These are phyloP conservation scores for Cadophora sp. DNA, from an alignment of 2,329 filamentous ascomycete genomes.

Conservation along the genomic window DNA sequence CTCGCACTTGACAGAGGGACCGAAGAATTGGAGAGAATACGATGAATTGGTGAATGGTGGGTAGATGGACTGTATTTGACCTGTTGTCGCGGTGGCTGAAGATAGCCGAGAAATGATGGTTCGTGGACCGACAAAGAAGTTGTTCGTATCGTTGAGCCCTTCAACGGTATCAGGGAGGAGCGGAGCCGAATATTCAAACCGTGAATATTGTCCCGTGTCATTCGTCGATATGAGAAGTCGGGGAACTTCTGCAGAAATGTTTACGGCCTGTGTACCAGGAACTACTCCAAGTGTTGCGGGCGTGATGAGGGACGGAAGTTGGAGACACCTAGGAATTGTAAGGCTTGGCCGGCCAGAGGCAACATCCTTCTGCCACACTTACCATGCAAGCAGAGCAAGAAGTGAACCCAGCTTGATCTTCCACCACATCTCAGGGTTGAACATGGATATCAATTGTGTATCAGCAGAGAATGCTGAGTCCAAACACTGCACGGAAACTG, in stretches of 20 bases:
- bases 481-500: constrained; percentile 23
- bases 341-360: neutral
- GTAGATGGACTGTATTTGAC: constrained; percentile 26
- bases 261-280: constrained; percentile 12
- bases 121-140: constrained; percentile 28
- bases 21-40: constrained; percentile 31
- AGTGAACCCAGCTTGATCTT: constrained; percentile 27
- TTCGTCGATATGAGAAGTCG: constrained; percentile 20
- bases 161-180: neutral
- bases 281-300: constrained; percentile 31
- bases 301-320: constrained; percentile 27
- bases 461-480: constrained; percentile 30
- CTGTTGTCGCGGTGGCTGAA: constrained; percentile 27
- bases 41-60: constrained; percentile 28
- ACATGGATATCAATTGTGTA: constrained; percentile 15
- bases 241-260: constrained; percentile 7
- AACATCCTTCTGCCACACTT: neutral
- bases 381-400: constrained; percentile 27
- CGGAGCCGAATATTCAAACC: constrained; percentile 25
- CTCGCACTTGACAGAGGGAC: constrained; percentile 29
- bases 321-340: constrained; percentile 19
- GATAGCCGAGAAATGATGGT: constrained; percentile 30
- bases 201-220: constrained; percentile 1
- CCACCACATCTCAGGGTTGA: constrained; percentile 29
- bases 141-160: constrained; percentile 5